phyloP scores from a whole-genome alignment of 148 eudicot genomes.

The Spergularia marina region DNA sequence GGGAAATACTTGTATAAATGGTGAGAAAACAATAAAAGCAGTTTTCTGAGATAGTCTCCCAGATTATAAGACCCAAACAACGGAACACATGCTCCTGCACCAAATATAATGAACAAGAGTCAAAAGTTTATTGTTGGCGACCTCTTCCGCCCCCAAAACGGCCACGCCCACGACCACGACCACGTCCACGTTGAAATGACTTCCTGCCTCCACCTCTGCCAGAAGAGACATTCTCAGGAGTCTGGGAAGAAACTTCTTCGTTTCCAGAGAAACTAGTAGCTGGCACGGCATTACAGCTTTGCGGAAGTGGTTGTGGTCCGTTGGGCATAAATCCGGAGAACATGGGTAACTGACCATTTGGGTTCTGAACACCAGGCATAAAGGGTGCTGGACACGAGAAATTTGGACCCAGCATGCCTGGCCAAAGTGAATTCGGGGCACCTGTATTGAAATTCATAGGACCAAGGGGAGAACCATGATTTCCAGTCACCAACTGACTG shows the following conservation, averaged over 20 bases:
- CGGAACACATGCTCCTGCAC: not conserved
- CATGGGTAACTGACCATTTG: slow-evolving; percentile 30
- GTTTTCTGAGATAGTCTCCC: not conserved
- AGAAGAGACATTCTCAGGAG: slow-evolving; percentile 37
- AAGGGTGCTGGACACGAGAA: slow-evolving; percentile 38
- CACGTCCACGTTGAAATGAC: slow-evolving; percentile 49
- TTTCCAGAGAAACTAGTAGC: slow-evolving; percentile 27
- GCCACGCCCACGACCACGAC: slow-evolving; percentile 55
- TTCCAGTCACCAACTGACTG: slow-evolving; percentile 36
- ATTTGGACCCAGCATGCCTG: slow-evolving; percentile 37
- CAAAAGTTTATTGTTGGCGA: slow-evolving; percentile 23
- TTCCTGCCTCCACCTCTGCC: slow-evolving; percentile 49
- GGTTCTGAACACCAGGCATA: slow-evolving; percentile 32
- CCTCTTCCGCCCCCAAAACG: slow-evolving; percentile 64
- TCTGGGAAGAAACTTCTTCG: slow-evolving; percentile 30
- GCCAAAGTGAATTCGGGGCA: slow-evolving; percentile 41
- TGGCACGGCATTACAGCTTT: slow-evolving; percentile 18
- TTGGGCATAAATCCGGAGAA: slow-evolving; percentile 28
- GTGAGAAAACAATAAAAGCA: not conserved
- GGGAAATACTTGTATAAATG: not conserved
- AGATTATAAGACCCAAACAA: not conserved
- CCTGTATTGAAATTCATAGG: slow-evolving; percentile 39
- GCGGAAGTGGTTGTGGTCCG: slow-evolving; percentile 22
- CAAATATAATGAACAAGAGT: not conserved
- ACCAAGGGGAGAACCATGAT: slow-evolving; percentile 31